These are phyloP conservation scores for Leishmania gerbilli DNA, from an alignment of 208 protist species.

Conservation along the genomic window DNA sequence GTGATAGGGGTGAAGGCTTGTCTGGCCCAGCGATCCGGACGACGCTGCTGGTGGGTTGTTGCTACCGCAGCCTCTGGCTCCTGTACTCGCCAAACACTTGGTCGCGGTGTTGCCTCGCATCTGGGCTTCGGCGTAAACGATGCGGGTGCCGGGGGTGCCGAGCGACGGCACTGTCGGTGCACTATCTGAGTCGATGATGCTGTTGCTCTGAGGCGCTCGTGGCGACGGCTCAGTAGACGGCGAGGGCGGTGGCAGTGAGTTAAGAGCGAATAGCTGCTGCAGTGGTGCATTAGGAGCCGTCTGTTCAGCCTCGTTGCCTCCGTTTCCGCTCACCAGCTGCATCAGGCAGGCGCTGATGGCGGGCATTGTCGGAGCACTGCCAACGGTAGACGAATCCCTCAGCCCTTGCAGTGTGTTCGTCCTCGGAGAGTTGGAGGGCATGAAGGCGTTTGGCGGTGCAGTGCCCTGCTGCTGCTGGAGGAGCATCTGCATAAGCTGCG, in stretches of 20 bases:
- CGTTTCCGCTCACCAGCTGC: neutral
- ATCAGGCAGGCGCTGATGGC: neutral
- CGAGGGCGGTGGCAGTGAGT: neutral
- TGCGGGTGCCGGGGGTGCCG: conserved; percentile 1
- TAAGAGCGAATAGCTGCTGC: neutral
- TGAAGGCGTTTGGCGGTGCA: neutral
- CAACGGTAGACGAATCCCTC: too few species aligned
- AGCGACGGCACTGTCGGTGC: neutral
- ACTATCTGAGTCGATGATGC: neutral
- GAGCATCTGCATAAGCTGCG: conserved; percentile 28
- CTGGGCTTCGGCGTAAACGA: conserved; percentile 6
- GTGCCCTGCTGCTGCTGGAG: conserved; percentile 30
- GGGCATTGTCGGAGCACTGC: too few species aligned
- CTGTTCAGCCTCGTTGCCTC: neutral
- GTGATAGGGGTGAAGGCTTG: neutral
- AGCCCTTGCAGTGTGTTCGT: neutral
- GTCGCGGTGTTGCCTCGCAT: neutral
- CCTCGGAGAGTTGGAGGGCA: neutral
- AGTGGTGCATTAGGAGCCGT: neutral
- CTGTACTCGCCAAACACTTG: neutral
- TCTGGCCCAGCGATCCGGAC: neutral
- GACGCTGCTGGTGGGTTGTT: neutral
- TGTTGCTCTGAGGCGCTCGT: neutral
- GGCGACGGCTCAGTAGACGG: neutral
- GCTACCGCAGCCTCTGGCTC: neutral